Base-by-base conservation (phyloP, 2,329 filamentous ascomycete genomes). In the Ilyonectria sp. region DNA sequence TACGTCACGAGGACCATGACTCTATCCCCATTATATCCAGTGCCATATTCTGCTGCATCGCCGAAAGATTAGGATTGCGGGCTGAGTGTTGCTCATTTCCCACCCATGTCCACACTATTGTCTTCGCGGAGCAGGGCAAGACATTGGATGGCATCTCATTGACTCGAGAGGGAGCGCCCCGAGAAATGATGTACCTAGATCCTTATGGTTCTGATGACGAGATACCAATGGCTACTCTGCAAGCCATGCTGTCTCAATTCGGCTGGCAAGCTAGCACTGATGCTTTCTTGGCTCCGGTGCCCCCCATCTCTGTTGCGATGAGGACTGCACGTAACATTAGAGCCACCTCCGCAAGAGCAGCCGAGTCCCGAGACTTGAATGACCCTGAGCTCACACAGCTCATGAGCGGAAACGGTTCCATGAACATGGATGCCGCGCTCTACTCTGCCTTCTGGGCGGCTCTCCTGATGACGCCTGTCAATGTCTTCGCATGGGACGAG, bases 1-100 rank as follows among this genome's bases (percentile, higher is more conserved):
- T 98, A 49, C 90, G 89, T 40, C 90, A 93, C 56, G 82, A 88
- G 7, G 86, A 88, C 0, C 94, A 97, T 75, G 91, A 93, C 31
- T 95, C 94, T 1, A 86, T 98, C 9, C 96, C 95, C 2, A 86
- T 98, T 57, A 92, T 98, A 68, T 96, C 94, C 2, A 92, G 92
- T 62, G 92, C 92, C 67, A 97, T 98, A 69, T 99, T 92, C 81
- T 96, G 93, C 76, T 91, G 90, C 64, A 80, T 98, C 17, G 95
- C 94, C 1, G 86, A 89, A 61, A 87, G 92, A 43, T 78, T 98
- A 13, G 93, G 92, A 2, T 80, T 99, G 53, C 87, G 92, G 72
- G 94, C 95, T 0, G 89, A 90, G 37, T 94, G 93, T 60, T 95
- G 93, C 73, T 91, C 92, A 49, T 93, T 95, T 75, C 94, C 95